Conservation (phyloP, 1,284 basidiomycete genomes). For the Pholiota adiposa region DNA sequence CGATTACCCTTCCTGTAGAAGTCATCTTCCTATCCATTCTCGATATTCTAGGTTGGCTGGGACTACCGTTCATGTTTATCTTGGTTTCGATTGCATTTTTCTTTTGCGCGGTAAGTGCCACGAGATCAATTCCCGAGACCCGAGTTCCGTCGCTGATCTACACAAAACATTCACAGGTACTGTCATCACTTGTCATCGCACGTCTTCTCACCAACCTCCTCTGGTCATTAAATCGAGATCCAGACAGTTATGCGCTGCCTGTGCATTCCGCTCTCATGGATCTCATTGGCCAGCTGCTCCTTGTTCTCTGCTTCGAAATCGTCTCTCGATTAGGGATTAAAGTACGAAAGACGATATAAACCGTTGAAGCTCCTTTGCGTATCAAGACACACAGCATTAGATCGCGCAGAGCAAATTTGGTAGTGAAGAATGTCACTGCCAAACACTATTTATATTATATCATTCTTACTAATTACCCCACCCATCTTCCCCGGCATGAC, state of each 20-base stretch:
- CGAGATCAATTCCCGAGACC: background rate
- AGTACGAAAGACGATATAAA: slow-evolving; percentile 22
- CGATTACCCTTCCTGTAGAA: slow-evolving; percentile 79
- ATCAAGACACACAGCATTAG: background rate
- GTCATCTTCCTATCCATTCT: slow-evolving; percentile 74
- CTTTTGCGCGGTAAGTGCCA: slow-evolving; percentile 66
- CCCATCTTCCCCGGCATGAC: background rate
- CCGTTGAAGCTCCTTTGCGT: background rate
- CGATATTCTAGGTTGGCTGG: slow-evolving; percentile 74
- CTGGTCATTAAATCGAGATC: slow-evolving; percentile 85
- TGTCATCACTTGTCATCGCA: slow-evolving; percentile 72
- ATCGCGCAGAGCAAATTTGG: background rate
- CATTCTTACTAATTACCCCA: background rate
- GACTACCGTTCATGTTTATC: slow-evolving; percentile 69
- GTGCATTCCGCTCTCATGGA: slow-evolving; percentile 92
- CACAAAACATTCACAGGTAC: slow-evolving; percentile 49
- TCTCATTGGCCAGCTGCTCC: slow-evolving; percentile 85
- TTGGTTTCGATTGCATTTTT: slow-evolving; percentile 71
- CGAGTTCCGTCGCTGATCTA: background rate
- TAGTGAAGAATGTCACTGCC: background rate
- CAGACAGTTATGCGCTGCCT: slow-evolving; percentile 93
- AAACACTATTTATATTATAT: background rate
- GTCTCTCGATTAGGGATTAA: slow-evolving; percentile 46
- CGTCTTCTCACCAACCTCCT: slow-evolving; percentile 76
- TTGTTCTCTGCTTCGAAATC: slow-evolving; percentile 76